phyloP scores from a whole-genome alignment of 768 basidiomycete genomes.

The Rhizopogon roseolus region DNA sequence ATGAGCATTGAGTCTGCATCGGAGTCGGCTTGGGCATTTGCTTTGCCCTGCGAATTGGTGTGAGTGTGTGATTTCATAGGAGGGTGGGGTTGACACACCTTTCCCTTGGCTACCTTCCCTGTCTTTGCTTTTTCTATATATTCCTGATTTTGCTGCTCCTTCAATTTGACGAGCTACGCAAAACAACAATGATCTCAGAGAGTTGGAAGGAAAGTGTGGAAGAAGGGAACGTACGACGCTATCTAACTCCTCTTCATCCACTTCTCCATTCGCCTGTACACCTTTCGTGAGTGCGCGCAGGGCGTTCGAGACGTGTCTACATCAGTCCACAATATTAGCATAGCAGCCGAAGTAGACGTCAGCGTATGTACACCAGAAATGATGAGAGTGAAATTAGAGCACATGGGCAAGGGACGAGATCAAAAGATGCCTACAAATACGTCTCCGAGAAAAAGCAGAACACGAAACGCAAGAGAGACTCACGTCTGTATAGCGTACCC shows the following conservation, averaged over 20 bases:
- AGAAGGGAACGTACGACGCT: constrained; percentile 49
- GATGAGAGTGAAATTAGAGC: background rate
- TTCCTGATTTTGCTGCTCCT: constrained; percentile 62
- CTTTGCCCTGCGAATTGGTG: constrained; percentile 39
- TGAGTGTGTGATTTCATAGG: background rate
- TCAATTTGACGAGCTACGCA: constrained; percentile 60
- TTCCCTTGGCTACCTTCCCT: constrained; percentile 36
- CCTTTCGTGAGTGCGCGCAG: constrained; percentile 62
- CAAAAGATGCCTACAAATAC: background rate
- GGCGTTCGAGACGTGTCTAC: constrained; percentile 61
- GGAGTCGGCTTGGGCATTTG: constrained; percentile 44
- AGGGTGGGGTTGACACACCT: constrained; percentile 27
- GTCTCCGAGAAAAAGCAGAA: background rate
- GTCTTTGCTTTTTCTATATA: constrained; percentile 45
- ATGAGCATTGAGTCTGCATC: constrained; percentile 76
- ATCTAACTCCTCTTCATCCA: constrained; percentile 72
- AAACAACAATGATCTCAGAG: background rate
- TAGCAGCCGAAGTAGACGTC: background rate
- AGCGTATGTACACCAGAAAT: background rate
- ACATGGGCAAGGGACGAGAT: background rate
- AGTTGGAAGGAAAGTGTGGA: background rate
- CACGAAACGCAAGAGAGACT: constrained; percentile 24
- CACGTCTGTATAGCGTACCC: constrained; percentile 86
- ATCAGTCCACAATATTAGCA: background rate
- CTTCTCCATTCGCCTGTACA: constrained; percentile 58